phyloP scores from a whole-genome alignment of 1,284 basidiomycete species.

The Papiliotrema nemorosa region DNA sequence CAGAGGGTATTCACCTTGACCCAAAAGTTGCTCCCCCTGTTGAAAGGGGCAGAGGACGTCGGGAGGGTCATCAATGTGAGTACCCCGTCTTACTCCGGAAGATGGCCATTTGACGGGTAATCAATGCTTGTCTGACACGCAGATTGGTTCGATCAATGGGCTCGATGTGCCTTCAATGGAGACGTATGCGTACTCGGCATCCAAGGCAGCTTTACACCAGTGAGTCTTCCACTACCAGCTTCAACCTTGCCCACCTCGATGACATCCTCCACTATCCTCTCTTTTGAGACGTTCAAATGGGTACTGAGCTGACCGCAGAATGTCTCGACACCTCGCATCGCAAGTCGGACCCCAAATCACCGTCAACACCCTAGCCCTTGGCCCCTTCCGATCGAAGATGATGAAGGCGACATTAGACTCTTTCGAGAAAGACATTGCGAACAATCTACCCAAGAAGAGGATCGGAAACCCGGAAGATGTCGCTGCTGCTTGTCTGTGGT shows the following conservation, averaged over 20 bases:
- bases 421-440: slow-evolving; percentile 54
- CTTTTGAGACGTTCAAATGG: background rate
- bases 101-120: too few species aligned
- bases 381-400: slow-evolving; percentile 54
- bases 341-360: slow-evolving; percentile 63
- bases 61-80: slow-evolving; percentile 62
- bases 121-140: too few species aligned
- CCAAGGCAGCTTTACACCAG: slow-evolving; percentile 56
- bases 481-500: slow-evolving; percentile 60
- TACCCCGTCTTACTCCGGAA: slow-evolving; percentile 3
- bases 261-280: too few species aligned
- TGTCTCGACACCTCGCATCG: slow-evolving; percentile 61
- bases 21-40: slow-evolving; percentile 62
- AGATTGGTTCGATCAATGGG: slow-evolving; percentile 67
- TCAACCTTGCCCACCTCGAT: background rate
- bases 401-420: slow-evolving; percentile 59
- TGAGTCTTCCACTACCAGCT: slow-evolving; percentile 11
- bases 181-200: slow-evolving; percentile 66
- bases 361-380: slow-evolving; percentile 67
- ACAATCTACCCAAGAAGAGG: slow-evolving; percentile 55
- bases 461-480: slow-evolving; percentile 65
- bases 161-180: slow-evolving; percentile 57
- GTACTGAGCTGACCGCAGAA: slow-evolving; percentile 42
- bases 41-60: slow-evolving; percentile 55
- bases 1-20: slow-evolving; percentile 68